Base-by-base conservation (phyloP, 176 grass and related monocot genomes). In the Hyparrhenia diplandra region DNA sequence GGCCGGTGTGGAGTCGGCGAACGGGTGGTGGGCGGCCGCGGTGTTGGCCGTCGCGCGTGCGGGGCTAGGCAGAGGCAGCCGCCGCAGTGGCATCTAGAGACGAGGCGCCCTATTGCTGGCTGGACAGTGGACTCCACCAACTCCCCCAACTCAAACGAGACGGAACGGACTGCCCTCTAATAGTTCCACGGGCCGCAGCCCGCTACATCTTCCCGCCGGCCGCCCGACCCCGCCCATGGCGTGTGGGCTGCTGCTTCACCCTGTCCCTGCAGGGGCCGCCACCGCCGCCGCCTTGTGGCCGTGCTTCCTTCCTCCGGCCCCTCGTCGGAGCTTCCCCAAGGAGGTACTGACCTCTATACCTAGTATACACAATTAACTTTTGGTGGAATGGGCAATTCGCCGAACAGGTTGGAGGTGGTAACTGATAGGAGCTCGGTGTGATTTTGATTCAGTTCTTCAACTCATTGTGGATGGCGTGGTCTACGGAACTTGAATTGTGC, bases 61-160 rank as follows among this genome's bases (percentile, higher is more conserved):
- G 79, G 67, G 52, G 52, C 34, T 58, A 20, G n/a, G 21, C n/a
- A 59, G 55, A 59, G 37, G 74, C 45, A 64, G 80, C 80, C 74
- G 80, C 74, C 74, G 67, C 68, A 73, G 86, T 63, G 43, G 67
- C 86, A 84, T 88, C 60, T 67, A 59, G 60, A 61, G 31, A 39
- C 32, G 9, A 57, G 32, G 35, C 64, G 46, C 46, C 5, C 42
- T 49, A 72, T 49, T 1, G 69, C 4, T 72, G 69, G 41, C 69
- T 30, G 14, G 40, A 18, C 67, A 67, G 21, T 67, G 64, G 64
- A 67, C n/a, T 59, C 55, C 32, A 67, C 35, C 65, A 23, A 8
- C 18, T 0, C 18, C 3, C 10, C 60, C 39, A 20, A 43, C 74
- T 63, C 37, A 43, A 46, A 46, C 18, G 41, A 32, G 3, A 31